Percentiles rank a stretch among this genome's conserved stretches.
These are phyloP conservation scores for Raffaelea deltoideospora DNA, from an alignment of 2,329 filamentous ascomycete genomes.

Conservation along the genomic window DNA sequence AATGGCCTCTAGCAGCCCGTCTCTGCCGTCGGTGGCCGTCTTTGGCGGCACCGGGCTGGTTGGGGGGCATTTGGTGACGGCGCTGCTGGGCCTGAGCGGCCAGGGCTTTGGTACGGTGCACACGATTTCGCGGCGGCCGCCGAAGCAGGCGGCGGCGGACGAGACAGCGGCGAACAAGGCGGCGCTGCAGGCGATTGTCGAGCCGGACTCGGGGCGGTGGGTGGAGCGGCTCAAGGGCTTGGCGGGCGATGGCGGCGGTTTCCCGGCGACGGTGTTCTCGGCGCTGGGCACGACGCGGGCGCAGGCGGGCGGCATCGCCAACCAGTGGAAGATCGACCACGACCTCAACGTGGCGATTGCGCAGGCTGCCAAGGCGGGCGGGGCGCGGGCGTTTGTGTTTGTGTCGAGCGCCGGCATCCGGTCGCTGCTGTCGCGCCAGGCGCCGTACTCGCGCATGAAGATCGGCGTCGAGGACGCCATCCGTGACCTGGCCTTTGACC, in stretches of 20 bases:
- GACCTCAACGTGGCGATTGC: conserved; percentile 74
- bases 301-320: conserved; percentile 57
- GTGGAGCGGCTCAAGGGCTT: conserved; percentile 39
- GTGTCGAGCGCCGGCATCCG: conserved; percentile 45
- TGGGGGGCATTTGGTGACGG: conserved; percentile 59
- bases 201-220: conserved; percentile 58
- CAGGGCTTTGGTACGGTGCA: conserved; percentile 39
- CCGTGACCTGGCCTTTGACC: conserved; percentile 56
- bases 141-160: conserved; percentile 32
- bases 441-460: conserved; percentile 58
- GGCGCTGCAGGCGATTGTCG: conserved; percentile 52
- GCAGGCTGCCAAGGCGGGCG: conserved; percentile 55
- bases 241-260: conserved; percentile 20
- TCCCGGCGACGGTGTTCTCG: conserved; percentile 55
- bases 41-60: conserved; percentile 53
- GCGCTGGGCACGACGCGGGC: conserved; percentile 67
- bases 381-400: conserved; percentile 62
- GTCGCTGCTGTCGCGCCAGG: conserved; percentile 22
- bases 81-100: conserved; percentile 38
- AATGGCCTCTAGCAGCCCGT: no score
- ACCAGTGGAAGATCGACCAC: conserved; percentile 78
- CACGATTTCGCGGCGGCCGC: conserved; percentile 53
- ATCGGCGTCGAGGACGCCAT: conserved; percentile 71
- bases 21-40: conserved; percentile 20
- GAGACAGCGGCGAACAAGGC: conserved; percentile 29